These are phyloP conservation scores for Chaetomium cochliodes DNA, from an alignment of 495 filamentous ascomycete genomes.

Conservation along the genomic window DNA sequence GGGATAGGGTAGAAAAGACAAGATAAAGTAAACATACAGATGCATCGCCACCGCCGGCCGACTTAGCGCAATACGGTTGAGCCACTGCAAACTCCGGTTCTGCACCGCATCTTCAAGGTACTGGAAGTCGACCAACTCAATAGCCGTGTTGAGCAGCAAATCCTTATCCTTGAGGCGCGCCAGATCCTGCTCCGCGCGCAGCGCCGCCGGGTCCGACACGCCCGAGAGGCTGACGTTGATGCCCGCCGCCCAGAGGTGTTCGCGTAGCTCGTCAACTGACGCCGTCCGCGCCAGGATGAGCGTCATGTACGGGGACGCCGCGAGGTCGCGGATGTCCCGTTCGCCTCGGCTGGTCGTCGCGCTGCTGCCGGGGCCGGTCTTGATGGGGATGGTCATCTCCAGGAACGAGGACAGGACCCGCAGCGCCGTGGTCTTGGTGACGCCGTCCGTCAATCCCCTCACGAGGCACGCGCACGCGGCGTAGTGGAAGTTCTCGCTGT, in stretches of 20 bases:
- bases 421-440: constrained; percentile 55
- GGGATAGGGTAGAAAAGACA: background rate
- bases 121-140: constrained; percentile 57
- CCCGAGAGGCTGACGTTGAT: constrained; percentile 45
- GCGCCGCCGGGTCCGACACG: constrained; percentile 24
- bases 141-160: constrained; percentile 55
- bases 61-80: constrained; percentile 48
- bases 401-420: constrained; percentile 59
- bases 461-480: constrained; percentile 60
- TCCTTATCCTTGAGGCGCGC: constrained; percentile 53
- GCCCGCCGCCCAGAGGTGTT: constrained; percentile 53
- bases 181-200: constrained; percentile 43
- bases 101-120: constrained; percentile 55
- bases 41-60: constrained; percentile 51
- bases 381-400: constrained; percentile 50
- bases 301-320: constrained; percentile 51
- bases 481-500: constrained; percentile 61
- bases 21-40: constrained; percentile 41
- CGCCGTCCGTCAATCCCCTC: constrained; percentile 58
- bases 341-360: constrained; percentile 11
- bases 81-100: constrained; percentile 51
- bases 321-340: constrained; percentile 36
- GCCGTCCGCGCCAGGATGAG: constrained; percentile 50
- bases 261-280: constrained; percentile 48
- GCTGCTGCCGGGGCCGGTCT: background rate